Percentiles rank a stretch among this genome's conserved stretches.
phyloP scores from a whole-genome alignment of 441 rosid species.

The Mallotus repandus region DNA sequence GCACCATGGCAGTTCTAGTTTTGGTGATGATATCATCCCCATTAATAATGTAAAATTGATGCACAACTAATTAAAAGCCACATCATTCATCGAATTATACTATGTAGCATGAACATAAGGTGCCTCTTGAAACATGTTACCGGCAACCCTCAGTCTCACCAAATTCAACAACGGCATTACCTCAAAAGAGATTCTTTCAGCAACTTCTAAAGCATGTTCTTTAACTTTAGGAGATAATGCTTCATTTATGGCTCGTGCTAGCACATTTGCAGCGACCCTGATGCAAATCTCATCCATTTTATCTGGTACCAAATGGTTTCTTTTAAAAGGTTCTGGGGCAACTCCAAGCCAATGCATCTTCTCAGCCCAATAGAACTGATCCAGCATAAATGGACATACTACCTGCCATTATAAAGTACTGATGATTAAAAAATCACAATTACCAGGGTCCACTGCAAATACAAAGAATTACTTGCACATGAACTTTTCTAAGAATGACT shows the following conservation, averaged over 20 bases:
- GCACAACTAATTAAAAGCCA: neutral
- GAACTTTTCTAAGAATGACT: too few species aligned
- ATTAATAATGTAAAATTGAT: too few species aligned
- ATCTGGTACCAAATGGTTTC: conserved; percentile 54
- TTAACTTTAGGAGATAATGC: conserved; percentile 55
- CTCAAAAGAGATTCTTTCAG: conserved; percentile 60
- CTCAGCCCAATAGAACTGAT: conserved; percentile 97
- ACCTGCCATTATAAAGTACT: conserved; percentile 45
- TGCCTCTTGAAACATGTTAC: neutral
- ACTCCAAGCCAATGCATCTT: conserved; percentile 94
- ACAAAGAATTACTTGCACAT: neutral
- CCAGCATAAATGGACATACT: conserved; percentile 81
- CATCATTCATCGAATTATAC: neutral
- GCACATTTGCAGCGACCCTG: conserved; percentile 47
- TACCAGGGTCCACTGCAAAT: neutral
- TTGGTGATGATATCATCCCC: neutral
- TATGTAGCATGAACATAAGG: neutral
- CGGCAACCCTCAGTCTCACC: neutral
- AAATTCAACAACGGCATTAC: conserved; percentile 32
- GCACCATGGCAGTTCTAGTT: neutral
- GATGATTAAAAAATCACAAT: neutral
- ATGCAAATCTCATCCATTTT: conserved; percentile 35
- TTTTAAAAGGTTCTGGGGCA: conserved; percentile 73
- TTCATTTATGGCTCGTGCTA: conserved; percentile 49
- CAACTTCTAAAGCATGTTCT: conserved; percentile 51